Evolutionary conservation across 805 yeast species (phyloP), one percentile per base, ranked within the genome.

Genomic region (Myxozyma melibiosi): DNA sequence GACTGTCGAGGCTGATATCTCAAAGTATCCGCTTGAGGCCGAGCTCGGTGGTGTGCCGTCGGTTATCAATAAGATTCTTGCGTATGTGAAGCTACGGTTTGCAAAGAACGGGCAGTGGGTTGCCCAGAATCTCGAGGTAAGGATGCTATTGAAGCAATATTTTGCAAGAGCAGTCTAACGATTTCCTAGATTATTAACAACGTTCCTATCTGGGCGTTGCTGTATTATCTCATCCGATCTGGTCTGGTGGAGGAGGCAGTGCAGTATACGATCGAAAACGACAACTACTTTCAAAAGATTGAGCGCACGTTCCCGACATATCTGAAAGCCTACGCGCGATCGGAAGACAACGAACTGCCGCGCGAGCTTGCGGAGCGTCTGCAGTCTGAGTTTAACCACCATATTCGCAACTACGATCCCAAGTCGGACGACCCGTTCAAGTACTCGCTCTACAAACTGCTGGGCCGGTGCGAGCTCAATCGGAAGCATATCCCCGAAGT

Each of bases 141-240:
- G 54, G 7, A 5, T 28, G 24, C 18, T 35, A 2, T 16, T 35
- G 4, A 8, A 11, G 25, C 11, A 11, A 18, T 18, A 34, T 11
- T 13, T 13, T n/a, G 14, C 20, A 16, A 9, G 13, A 9, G 16
- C 35, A 28, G 22, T 9, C 34, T 42, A 42, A 37, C 31, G 13
- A 7, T 5, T 35, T 16, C 6, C 7, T 22, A 56, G 39, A 74
- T 85, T 53, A 84, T 90, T 24, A 91, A 92, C 71, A 90, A 90
- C 16, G 76, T 81, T 1, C 98, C 98, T 8, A 81, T 94, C n/a
- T 92, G 99, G 99, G 96, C 97, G 0, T 74, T 90, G 37, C 73
- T 94, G 9, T 94, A 86, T 69, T 92, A 88, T 71, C 76, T 92
- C 60, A 71, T 94, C 50, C 83, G 99, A 67, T 84, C 92, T 2